Percentiles rank a stretch among this genome's conserved stretches.
phyloP scores from a whole-genome alignment of 768 basidiomycete species.

The Boletus rubescentipes region DNA sequence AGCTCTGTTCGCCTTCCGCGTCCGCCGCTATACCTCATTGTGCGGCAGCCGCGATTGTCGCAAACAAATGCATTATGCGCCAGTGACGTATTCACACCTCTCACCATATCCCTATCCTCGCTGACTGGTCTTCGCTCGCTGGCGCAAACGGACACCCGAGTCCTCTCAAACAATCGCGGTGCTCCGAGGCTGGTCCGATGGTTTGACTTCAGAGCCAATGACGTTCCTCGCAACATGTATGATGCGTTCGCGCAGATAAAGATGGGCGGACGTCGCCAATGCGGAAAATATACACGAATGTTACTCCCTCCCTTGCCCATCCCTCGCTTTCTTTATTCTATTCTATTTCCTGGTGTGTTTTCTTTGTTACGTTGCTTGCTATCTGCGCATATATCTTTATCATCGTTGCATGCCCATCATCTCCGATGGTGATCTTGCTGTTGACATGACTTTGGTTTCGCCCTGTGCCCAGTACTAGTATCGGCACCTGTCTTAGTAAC shows the following conservation, averaged over 20 bases:
- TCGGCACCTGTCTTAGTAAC: too few species aligned
- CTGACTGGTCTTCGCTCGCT: conserved; percentile 29
- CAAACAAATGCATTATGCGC: conserved; percentile 9
- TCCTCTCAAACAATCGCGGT: conserved; percentile 29
- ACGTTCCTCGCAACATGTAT: background rate
- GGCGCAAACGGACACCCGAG: conserved; percentile 25
- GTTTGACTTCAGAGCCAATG: conserved; percentile 1
- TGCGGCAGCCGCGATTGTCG: background rate
- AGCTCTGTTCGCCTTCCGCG: background rate
- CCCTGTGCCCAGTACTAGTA: too few species aligned
- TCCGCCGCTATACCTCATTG: background rate
- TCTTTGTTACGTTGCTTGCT: background rate
- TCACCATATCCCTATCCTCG: conserved; percentile 11
- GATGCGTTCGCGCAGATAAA: background rate
- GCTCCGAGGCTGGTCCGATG: conserved; percentile 22
- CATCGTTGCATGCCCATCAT: background rate
- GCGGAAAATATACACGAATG: background rate
- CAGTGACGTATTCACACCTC: too few species aligned
- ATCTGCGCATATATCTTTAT: background rate
- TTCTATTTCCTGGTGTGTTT: background rate
- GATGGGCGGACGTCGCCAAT: background rate
- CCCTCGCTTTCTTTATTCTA: background rate
- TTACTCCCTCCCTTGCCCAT: background rate
- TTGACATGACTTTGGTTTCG: too few species aligned
- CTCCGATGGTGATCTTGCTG: too few species aligned